Evolutionary conservation across 805 yeast genomes (phyloP), one percentile per base, ranked within the genome.

Genomic region (Ogataea thermomethanolica): DNA sequence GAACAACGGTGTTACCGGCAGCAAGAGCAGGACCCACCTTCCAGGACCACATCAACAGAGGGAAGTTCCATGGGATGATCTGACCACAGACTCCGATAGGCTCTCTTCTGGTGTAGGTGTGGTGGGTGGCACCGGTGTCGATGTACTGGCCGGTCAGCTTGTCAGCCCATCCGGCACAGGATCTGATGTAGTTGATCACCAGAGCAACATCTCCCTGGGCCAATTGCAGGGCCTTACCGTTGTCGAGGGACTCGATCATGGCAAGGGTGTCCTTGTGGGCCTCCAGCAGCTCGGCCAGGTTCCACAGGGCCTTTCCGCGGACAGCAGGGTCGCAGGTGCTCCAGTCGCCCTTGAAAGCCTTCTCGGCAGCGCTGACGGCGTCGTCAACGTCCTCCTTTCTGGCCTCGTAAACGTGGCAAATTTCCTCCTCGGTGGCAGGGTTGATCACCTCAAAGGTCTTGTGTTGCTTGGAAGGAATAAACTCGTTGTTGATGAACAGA

Each of bases 21-120:
- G 84, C 84, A 55, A 82, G 67, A 46, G 86, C 87, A 33, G 91
- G 90, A 39, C 84, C 87, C 44, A 84, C 69, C 61, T 84, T 84
- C 91, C 91, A 84, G 30, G 84, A 65, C 62, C 80, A 72, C 85
- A 84, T 83, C 70, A 84, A 72, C 49, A 84, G 65, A 54, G 91
- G 91, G 76, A 84, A 84, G 62, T 84, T 84, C 90, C 90, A 84
- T 60, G 91, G 90, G 48, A 84, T 83, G 49, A 84, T 82, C 63
- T 81, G 88, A 50, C 90, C 91, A 69, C 88, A 82, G 28, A 83
- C 84, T 61, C 90, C 91, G 50, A 83, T 63, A 52, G 91, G 90
- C 62, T 82, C 89, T 61, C 78, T 78, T 58, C 75, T 71, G 41
- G 85, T 78, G 68, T 73, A 83, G 52, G 73, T 76, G 55, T 80